phyloP scores from a whole-genome alignment of 2,329 filamentous ascomycete species.

The Trichoderma lentiforme region DNA sequence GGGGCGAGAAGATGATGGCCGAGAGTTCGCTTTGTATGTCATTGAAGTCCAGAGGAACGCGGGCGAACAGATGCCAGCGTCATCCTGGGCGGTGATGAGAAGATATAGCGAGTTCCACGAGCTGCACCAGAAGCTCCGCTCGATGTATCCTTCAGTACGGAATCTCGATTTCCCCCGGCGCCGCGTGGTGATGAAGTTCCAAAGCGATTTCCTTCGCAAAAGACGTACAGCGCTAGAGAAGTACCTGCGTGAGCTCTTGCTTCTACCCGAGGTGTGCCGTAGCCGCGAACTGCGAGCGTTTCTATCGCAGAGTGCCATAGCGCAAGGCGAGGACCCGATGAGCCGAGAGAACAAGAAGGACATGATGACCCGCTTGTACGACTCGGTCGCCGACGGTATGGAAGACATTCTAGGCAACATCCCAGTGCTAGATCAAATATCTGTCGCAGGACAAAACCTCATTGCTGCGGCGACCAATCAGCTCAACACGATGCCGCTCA shows the following conservation, averaged over 20 bases:
- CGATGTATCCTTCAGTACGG: constrained; percentile 81
- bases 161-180: constrained; percentile 88
- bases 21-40: constrained; percentile 90
- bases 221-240: constrained; percentile 77
- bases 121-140: constrained; percentile 82
- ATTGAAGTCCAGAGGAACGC: constrained; percentile 88
- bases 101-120: constrained; percentile 97
- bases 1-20: constrained; percentile 84
- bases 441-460: constrained; percentile 85
- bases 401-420: constrained; percentile 97
- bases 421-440: constrained; percentile 90
- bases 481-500: constrained; percentile 54
- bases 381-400: constrained; percentile 95
- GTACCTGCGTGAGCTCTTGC: constrained; percentile 77
- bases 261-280: constrained; percentile 88
- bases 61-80: constrained; percentile 94
- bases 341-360: constrained; percentile 69
- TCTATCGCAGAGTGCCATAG: constrained; percentile 80
- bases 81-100: constrained; percentile 87
- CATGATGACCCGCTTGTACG: constrained; percentile 92
- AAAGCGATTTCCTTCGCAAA: constrained; percentile 93
- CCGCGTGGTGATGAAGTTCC: constrained; percentile 92
- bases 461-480: constrained; percentile 71
- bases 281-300: constrained; percentile 90
- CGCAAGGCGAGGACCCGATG: constrained; percentile 55